Percentiles rank a stretch among this genome's conserved stretches.
Evolutionary conservation across 2,329 filamentous ascomycete species (phyloP).

Genomic region (Aureobasidium pullulans): DNA sequence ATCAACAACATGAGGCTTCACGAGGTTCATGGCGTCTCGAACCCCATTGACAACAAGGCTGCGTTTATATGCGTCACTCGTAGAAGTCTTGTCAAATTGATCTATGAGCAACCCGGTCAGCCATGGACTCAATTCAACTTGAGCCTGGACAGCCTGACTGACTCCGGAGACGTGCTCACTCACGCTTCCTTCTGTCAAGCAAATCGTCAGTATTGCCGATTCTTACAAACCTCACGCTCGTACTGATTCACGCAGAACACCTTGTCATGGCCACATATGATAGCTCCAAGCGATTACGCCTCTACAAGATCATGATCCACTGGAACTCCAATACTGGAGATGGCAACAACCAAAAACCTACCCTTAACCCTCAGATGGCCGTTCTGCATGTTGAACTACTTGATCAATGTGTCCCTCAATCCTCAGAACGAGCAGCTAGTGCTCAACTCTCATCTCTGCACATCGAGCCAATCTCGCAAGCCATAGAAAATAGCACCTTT

Average conservation of each 20-base stretch:
- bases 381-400: conserved; percentile 10
- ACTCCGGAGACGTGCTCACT: conserved; percentile 44
- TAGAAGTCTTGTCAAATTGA: conserved; percentile 64
- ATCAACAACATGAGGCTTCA: conserved; percentile 60
- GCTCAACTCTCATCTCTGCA: conserved; percentile 57
- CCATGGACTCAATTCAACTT: conserved; percentile 64
- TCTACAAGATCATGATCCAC: conserved; percentile 65
- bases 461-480: neutral
- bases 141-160: conserved; percentile 67
- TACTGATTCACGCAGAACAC: conserved; percentile 32
- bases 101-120: conserved; percentile 68
- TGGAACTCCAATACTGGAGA: conserved; percentile 53
- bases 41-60: conserved; percentile 63
- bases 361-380: conserved; percentile 3
- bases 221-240: too few relatives aligned
- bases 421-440: conserved; percentile 37
- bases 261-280: conserved; percentile 63
- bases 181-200: conserved; percentile 61
- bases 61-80: conserved; percentile 71
- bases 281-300: conserved; percentile 61
- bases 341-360: neutral
- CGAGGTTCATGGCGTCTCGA: conserved; percentile 62
- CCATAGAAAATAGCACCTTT: conserved; percentile 2
- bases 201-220: conserved; percentile 12
- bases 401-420: conserved; percentile 1